Base-by-base conservation (phyloP, 2,329 filamentous ascomycete genomes). In the Sporothrix schenckii region DNA sequence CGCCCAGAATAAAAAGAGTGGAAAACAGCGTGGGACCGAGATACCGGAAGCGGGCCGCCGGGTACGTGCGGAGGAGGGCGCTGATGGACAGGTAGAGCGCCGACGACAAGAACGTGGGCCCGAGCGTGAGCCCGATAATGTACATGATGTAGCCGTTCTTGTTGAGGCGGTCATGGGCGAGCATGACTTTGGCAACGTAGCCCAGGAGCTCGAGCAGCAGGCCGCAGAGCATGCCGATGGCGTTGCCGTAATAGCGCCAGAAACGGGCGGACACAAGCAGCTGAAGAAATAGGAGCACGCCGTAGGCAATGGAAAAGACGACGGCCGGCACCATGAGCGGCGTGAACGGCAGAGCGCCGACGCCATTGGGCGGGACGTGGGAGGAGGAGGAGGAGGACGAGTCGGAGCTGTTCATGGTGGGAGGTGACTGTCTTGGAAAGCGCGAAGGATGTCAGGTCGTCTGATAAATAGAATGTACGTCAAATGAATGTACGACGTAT, bases 131-230 rank as follows among this genome's bases (percentile, higher is more conserved):
- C 19, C 73, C 72, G n/a, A 75, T 74, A 24, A 74, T 74, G 56
- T 74, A 74, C 72, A 75, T 73, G 39, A 75, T 75, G 67, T 74
- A 74, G 9, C 47, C 73, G 30, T 73, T 71, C 61, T 74, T 75
- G 71, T 74, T 71, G 41, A 27, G 53, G 4, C 71, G 68, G 56
- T 71, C 69, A 30, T 69, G 66, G 1, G 72, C 65, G 3, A 74
- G 71, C 58, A 72, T 71, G 10, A 73, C 72, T 44, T 75, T 74
- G 47, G 71, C 74, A 21, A 72, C 27, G 63, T 74, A 75, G 16
- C 73, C 74, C 0, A 75, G 70, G 6, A 75, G 56, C 66, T 74
- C 74, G 44, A 75, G 47, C 16, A 74, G 41, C 5, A 74, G 49
- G 1, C 74, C 73, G 13, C 73, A 69, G 7, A 74, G 13, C 74